These are phyloP conservation scores for Asparagopsis taxiformis DNA, from an alignment of 31 red algal species.

Conservation along the genomic window DNA sequence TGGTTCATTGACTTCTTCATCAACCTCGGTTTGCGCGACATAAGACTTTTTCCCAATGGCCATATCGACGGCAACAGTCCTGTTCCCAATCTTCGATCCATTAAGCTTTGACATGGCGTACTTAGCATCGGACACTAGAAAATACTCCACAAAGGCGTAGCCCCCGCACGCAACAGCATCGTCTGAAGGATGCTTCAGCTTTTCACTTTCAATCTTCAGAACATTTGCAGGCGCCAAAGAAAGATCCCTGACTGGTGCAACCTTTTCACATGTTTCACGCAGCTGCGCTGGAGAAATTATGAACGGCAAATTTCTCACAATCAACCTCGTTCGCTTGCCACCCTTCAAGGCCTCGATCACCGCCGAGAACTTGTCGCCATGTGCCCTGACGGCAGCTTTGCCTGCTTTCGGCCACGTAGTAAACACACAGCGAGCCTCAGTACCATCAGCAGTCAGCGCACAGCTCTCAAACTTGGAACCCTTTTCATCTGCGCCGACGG, in stretches of 20 bases:
- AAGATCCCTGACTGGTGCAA: slow-evolving; percentile 28
- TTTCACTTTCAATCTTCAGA: not conserved
- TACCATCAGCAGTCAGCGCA: slow-evolving; percentile 7
- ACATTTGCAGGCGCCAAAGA: slow-evolving; percentile 25
- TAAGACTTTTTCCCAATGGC: slow-evolving; percentile 70
- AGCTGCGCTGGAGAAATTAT: not conserved
- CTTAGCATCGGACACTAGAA: slow-evolving; percentile 56
- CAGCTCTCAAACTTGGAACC: not conserved
- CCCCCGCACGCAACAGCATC: slow-evolving; percentile 34
- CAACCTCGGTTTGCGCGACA: not conserved
- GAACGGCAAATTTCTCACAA: slow-evolving; percentile 83
- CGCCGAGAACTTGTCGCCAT: slow-evolving; percentile 23
- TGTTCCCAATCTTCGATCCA: slow-evolving; percentile 50
- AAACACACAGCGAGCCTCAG: slow-evolving; percentile 10
- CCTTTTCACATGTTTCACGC: slow-evolving; percentile 7
- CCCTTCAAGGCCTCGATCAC: slow-evolving; percentile 38
- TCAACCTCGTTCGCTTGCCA: slow-evolving; percentile 41
- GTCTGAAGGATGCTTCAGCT: not conserved
- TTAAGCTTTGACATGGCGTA: slow-evolving; percentile 51
- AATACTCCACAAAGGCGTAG: slow-evolving; percentile 82
- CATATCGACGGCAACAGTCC: slow-evolving; percentile 77
- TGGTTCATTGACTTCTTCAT: slow-evolving; percentile 3
- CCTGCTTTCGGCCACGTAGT: slow-evolving; percentile 34
- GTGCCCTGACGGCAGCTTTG: slow-evolving; percentile 22
- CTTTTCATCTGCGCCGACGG: slow-evolving; percentile 1